phyloP scores from a whole-genome alignment of 768 basidiomycete genomes.

The Agaricus bisporus region DNA sequence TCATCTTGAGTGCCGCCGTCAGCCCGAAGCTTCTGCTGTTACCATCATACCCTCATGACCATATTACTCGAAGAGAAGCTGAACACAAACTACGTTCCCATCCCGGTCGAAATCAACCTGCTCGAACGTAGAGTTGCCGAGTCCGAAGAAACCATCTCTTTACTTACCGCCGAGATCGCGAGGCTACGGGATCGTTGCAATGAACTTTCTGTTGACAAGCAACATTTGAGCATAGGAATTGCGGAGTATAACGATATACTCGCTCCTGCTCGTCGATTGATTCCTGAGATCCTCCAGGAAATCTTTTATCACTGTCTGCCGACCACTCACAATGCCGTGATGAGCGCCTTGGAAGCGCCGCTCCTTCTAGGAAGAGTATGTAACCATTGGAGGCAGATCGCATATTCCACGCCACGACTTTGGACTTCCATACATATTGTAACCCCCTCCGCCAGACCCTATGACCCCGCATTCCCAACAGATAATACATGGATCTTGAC shows the following conservation, averaged over 20 bases:
- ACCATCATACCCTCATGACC: conserved; percentile 4
- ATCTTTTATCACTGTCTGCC: conserved; percentile 19
- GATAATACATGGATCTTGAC: not conserved
- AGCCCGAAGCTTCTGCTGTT: not conserved
- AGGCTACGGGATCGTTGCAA: not conserved
- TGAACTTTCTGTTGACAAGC: not conserved
- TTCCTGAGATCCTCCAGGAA: conserved; percentile 15
- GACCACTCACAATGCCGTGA: conserved; percentile 10
- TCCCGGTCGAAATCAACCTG: not conserved
- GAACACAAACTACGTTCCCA: conserved; percentile 10
- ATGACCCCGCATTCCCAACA: not conserved
- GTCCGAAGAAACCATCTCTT: not conserved
- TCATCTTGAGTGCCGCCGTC: not conserved
- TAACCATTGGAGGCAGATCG: conserved; percentile 16
- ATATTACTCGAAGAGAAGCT: not conserved
- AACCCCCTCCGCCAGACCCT: conserved; percentile 7
- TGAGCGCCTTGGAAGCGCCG: conserved; percentile 13
- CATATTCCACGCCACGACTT: conserved; percentile 16
- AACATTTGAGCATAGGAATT: not conserved
- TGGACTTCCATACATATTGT: conserved; percentile 19
- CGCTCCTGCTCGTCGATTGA: conserved; percentile 14
- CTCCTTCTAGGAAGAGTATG: conserved; percentile 18
- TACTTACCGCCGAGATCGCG: not conserved
- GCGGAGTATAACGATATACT: not conserved
- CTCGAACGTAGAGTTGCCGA: not conserved